These are phyloP conservation scores for Rhizopogon vesiculosus DNA, from an alignment of 768 basidiomycete genomes.

Conservation along the genomic window DNA sequence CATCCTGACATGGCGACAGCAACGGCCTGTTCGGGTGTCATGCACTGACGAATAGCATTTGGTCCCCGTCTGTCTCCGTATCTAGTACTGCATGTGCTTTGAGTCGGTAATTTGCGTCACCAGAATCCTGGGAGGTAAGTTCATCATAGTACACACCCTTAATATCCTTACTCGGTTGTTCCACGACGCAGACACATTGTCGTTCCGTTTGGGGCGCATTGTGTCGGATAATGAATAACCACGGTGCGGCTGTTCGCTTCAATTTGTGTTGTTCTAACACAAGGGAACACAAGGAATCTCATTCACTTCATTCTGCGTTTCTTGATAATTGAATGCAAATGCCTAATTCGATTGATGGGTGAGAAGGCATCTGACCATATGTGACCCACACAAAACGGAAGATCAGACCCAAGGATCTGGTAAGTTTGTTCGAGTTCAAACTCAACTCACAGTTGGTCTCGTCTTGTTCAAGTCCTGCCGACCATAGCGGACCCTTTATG, in stretches of 20 bases:
- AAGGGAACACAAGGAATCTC: not conserved
- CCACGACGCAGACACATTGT: not conserved
- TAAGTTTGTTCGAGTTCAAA: conserved; percentile 30
- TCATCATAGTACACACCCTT: not conserved
- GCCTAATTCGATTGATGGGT: conserved; percentile 30
- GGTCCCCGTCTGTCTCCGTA: too few relatives aligned
- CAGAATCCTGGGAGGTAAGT: not conserved
- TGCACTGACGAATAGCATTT: too few relatives aligned
- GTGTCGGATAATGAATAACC: not conserved
- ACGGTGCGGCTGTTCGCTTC: conserved; percentile 5
- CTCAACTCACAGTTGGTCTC: conserved; percentile 16
- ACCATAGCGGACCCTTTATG: conserved; percentile 22
- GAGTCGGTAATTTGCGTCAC: not conserved
- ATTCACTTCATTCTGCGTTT: not conserved
- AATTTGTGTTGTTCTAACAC: not conserved
- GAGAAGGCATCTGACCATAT: conserved; percentile 23
- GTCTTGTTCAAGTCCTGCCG: conserved; percentile 23
- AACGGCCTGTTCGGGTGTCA: not conserved
- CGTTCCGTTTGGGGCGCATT: not conserved
- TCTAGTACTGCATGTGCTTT: not conserved
- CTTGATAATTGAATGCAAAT: not conserved
- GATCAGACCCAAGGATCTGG: conserved; percentile 21
- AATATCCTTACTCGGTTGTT: not conserved
- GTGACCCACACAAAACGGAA: conserved; percentile 24
- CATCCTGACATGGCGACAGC: not conserved